Evolutionary conservation across 768 basidiomycete genomes (phyloP).

Genomic region (Leucocoprinus birnbaumii): DNA sequence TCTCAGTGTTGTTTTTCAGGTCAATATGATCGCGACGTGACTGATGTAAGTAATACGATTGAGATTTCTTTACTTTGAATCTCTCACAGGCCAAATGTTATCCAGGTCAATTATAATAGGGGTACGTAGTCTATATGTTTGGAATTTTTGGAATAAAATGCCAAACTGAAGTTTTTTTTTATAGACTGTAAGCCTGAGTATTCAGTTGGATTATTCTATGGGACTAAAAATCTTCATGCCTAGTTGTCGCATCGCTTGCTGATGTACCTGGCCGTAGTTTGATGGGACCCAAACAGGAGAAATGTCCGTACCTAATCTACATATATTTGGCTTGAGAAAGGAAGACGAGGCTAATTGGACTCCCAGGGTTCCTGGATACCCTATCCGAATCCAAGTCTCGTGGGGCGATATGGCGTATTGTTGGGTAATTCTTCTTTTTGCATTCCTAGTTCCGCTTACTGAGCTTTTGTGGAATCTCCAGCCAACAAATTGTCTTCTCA

Average conservation of each 20-base stretch:
- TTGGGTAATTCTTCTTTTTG: slow-evolving; percentile 32
- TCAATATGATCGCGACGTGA: slow-evolving; percentile 54
- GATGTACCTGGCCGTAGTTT: slow-evolving; percentile 39
- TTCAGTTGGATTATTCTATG: no score
- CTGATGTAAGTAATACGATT: slow-evolving; percentile 36
- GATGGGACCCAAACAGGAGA: slow-evolving; percentile 54
- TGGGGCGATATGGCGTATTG: slow-evolving; percentile 51
- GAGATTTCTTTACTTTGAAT: no score
- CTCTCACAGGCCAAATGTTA: no score
- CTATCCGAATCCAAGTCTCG: slow-evolving; percentile 41
- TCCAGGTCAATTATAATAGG: no score
- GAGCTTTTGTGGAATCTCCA: slow-evolving; percentile 21
- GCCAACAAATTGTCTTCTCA: slow-evolving; percentile 55
- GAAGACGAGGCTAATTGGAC: neutral
- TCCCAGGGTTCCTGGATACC: slow-evolving; percentile 43
- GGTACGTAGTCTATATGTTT: no score
- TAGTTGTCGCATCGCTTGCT: slow-evolving; percentile 7
- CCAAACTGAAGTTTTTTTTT: no score
- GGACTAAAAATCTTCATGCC: no score
- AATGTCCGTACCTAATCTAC: no score
- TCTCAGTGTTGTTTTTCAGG: slow-evolving; percentile 20
- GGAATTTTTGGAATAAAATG: no score
- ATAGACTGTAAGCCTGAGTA: no score
- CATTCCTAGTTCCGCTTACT: neutral
- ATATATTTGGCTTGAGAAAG: neutral